Evolutionary conservation across 2,329 filamentous ascomycete species (phyloP).

Genomic region (Pseudopithomyces maydicus): DNA sequence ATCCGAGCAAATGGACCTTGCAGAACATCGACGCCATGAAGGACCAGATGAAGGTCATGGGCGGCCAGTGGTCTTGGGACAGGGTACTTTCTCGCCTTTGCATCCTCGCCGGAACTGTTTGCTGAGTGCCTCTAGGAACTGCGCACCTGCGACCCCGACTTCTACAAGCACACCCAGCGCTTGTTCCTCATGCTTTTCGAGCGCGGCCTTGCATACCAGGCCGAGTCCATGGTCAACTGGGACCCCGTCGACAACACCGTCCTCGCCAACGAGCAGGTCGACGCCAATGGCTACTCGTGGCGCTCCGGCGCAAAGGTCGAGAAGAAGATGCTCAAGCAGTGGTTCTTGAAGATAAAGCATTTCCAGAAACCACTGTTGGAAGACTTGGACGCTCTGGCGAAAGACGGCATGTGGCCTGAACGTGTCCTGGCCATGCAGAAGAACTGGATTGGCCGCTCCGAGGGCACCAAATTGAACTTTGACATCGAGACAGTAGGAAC

Average conservation of each 20-base stretch:
- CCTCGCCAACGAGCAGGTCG: conserved; percentile 91
- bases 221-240: conserved; percentile 85
- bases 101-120: conserved; percentile 8
- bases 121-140: conserved; percentile 65
- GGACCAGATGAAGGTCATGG: conserved; percentile 77
- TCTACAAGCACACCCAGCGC: conserved; percentile 88
- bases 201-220: conserved; percentile 79
- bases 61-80: conserved; percentile 82
- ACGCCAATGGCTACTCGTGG: conserved; percentile 83
- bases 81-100: conserved; percentile 55
- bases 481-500: conserved; percentile 54
- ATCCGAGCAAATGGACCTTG: conserved; percentile 79
- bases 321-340: conserved; percentile 79
- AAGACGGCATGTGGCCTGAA: conserved; percentile 76
- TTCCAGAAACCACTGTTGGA: conserved; percentile 75
- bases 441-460: conserved; percentile 85
- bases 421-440: conserved; percentile 81
- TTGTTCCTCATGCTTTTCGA: conserved; percentile 80
- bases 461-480: conserved; percentile 75
- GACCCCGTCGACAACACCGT: conserved; percentile 90
- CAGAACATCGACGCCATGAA: conserved; percentile 86
- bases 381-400: conserved; percentile 69
- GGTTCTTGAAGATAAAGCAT: conserved; percentile 85
- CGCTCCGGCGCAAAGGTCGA: conserved; percentile 84
- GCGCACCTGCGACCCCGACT: conserved; percentile 80